Base-by-base conservation (phyloP, 345 rosid species). In the Turnera subulata region DNA sequence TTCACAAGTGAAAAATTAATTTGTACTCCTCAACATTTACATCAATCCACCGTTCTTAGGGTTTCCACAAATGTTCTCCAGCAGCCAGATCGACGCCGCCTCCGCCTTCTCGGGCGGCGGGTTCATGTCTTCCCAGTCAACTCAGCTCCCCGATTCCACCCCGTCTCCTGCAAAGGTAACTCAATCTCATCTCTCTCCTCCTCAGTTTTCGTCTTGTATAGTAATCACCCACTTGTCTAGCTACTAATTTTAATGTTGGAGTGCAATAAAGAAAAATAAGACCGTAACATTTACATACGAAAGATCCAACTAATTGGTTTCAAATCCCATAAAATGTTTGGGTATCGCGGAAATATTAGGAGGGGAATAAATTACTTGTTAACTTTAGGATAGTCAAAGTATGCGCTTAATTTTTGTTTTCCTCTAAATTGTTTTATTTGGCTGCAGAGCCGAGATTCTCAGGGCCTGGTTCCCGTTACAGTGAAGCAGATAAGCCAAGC, bases 401-500 rank as follows among this genome's bases (percentile, higher is more conserved):
- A n/a, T n/a, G n/a, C n/a, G n/a, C n/a, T n/a, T n/a, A n/a, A n/a
- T n/a, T n/a, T n/a, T n/a, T n/a, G n/a, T n/a, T n/a, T n/a, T n/a
- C n/a, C n/a, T 18, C 47, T 18, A 1, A 10, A 0, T 18, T 32
- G 47, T 20, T 37, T 19, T 21, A 21, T 50, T 47, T 47, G 49
- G 44, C 32, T 58, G 45, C 74, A 84, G 91, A 67, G 58, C 68
- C 89, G 96, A 26, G 95, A 82, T 38, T 74, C 80, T 5, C 86
- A 77, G 45, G 91, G 93, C 17, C 67, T 89, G 68, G 67, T 82
- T 21, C 90, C 96, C 2, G 77, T 83, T 50, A 89, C 96, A 6
- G 86, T 89, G 75, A 92, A 89, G 88, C 93, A 84, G 78, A 75
- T 84, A 35, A 86, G 89, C 21, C 84, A 83, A 69, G 77, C 88